phyloP scores from a whole-genome alignment of 306 rosid genomes.

The Trichosanthes cucumerina region DNA sequence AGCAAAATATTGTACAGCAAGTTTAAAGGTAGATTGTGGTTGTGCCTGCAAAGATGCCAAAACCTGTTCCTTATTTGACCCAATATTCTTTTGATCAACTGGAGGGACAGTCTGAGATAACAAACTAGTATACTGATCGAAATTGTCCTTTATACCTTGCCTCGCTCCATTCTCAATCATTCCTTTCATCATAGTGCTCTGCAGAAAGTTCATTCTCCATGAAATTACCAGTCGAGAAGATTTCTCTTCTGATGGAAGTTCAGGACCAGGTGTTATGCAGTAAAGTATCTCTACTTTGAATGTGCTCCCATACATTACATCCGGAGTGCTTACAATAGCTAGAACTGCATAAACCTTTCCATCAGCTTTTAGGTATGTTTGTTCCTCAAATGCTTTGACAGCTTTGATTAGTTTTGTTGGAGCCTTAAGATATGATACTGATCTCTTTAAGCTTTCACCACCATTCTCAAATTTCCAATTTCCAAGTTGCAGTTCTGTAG shows the following conservation, averaged over 20 bases:
- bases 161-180: slow-evolving; percentile 89
- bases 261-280: slow-evolving; percentile 79
- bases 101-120: slow-evolving; percentile 59
- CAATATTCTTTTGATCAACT: slow-evolving; percentile 71
- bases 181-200: slow-evolving; percentile 97
- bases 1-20: slow-evolving; percentile 71
- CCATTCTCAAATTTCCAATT: slow-evolving; percentile 64
- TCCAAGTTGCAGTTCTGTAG: slow-evolving; percentile 48
- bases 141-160: slow-evolving; percentile 86
- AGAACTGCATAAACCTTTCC: slow-evolving; percentile 60
- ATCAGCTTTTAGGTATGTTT: slow-evolving; percentile 73
- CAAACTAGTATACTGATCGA: slow-evolving; percentile 51
- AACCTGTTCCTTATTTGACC: slow-evolving; percentile 66
- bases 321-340: slow-evolving; percentile 65
- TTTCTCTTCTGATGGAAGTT: slow-evolving; percentile 64
- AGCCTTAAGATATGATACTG: slow-evolving; percentile 59
- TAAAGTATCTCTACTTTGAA: slow-evolving; percentile 65
- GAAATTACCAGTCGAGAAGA: slow-evolving; percentile 72
- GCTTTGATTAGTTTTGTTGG: slow-evolving; percentile 70
- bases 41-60: slow-evolving; percentile 75
- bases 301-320: slow-evolving; percentile 77
- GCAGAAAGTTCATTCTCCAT: slow-evolving; percentile 79
- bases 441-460: slow-evolving; percentile 42
- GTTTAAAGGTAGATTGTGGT: slow-evolving; percentile 57
- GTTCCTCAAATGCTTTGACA: slow-evolving; percentile 71